Base-by-base conservation (phyloP, 345 rosid species). In the Eucalyptus melliodora region DNA sequence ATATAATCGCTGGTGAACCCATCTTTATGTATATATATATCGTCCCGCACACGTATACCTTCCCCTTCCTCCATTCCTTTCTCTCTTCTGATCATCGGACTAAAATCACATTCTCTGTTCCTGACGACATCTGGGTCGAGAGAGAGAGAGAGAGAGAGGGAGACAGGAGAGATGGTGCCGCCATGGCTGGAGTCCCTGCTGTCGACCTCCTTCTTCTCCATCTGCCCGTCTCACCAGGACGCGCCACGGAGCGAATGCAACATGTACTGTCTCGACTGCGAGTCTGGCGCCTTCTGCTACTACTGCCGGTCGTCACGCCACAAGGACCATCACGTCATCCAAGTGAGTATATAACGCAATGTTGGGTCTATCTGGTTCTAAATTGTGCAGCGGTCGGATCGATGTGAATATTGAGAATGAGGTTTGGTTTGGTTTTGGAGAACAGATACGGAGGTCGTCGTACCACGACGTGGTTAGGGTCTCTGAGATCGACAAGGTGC, bases 191-290 rank as follows among this genome's bases (percentile, higher is more conserved):
- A 89, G 50, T 89, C 90, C 19, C 65, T 89, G 50, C 47, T 89
- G 23, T 89, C 90, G 49, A 89, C 90, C 85, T 30, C 87, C 51
- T 89, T 89, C 90, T 89, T 89, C 88, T 86, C 85, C 26, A 69
- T 24, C 21, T 89, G 90, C 88, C 50, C 90, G 23, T 24, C 60
- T 40, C 90, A 89, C 88, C 59, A 62, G 30, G 86, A 86, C n/a
- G 82, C 88, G 27, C 88, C 90, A 13, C 82, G 90, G 62, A 89
- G 83, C 88, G 90, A 89, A 62, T 86, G 90, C 86, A 89, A 89
- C 90, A 89, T 89, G 90, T 89, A 82, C 62, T 89, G 90, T 51
- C 90, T 89, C 26, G 90, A 86, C 50, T 89, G 90, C 67, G 30
- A 16, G 50, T 19, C 34, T 8, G 87, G 47, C 10, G 88, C 90